Conservation (phyloP, 2,329 filamentous ascomycete species). For the Teratosphaeria pseudoeucalypti region DNA sequence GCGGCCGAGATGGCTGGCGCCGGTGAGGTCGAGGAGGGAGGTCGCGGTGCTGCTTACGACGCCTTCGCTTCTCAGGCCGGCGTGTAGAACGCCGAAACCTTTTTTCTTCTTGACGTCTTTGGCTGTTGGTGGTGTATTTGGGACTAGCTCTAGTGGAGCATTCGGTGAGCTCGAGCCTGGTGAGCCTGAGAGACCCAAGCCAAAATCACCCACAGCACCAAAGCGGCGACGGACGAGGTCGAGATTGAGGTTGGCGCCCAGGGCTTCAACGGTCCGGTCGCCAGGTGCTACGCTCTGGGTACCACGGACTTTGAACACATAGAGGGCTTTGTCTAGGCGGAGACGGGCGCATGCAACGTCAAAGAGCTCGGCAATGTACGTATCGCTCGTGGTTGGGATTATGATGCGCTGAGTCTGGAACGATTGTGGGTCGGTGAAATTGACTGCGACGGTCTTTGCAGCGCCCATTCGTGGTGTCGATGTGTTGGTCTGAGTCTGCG, state of each 20-base stretch:
- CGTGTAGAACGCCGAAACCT: conserved; percentile 39
- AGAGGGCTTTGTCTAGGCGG: conserved; percentile 66
- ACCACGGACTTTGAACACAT: conserved; percentile 66
- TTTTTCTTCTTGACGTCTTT: conserved; percentile 19
- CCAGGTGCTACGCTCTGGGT: conserved; percentile 65
- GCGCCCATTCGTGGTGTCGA: conserved; percentile 37
- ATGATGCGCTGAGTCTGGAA: conserved; percentile 61
- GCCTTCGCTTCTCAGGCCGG: conserved; percentile 42
- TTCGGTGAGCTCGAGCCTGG: conserved; percentile 63
- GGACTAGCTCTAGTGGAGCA: conserved; percentile 48
- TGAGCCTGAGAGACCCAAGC: conserved; percentile 56
- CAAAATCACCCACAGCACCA: conserved; percentile 54
- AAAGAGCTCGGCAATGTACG: conserved; percentile 71
- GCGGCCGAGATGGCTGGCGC: conserved; percentile 33
- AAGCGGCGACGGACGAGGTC: conserved; percentile 68
- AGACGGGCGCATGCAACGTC: conserved; percentile 68
- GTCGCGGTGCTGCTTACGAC: conserved; percentile 11
- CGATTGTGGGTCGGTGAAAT: conserved; percentile 56
- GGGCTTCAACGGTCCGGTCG: conserved; percentile 68
- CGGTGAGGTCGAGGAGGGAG: conserved; percentile 34
- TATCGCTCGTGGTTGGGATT: conserved; percentile 69
- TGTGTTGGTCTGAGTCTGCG: conserved; percentile 31
- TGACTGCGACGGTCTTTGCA: conserved; percentile 49
- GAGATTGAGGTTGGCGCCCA: conserved; percentile 63
- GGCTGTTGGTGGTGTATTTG: conserved; percentile 26